Percentiles rank a stretch among this genome's conserved stretches.
Evolutionary conservation across 345 rosid genomes (phyloP).

Genomic region (Gossypium bickii): DNA sequence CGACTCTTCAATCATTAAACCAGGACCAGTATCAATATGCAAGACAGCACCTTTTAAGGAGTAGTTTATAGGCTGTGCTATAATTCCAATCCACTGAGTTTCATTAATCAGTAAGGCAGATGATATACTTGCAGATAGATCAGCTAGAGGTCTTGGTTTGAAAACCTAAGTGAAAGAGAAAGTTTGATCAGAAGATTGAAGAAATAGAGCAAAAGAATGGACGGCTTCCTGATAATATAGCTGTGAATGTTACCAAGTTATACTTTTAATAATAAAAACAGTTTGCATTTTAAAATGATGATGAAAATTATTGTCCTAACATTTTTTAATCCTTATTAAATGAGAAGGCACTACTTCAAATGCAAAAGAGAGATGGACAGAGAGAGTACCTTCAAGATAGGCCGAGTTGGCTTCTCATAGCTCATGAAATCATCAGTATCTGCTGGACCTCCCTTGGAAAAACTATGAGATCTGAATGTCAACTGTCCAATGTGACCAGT

Average conservation of each 20-base stretch:
- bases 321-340: background rate
- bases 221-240: constrained; percentile 6
- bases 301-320: background rate
- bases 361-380: background rate
- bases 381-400: constrained; percentile 75
- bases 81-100: constrained; percentile 89
- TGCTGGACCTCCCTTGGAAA: constrained; percentile 92
- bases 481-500: constrained; percentile 91
- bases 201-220: constrained; percentile 13
- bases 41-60: constrained; percentile 75
- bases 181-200: constrained; percentile 20
- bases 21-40: constrained; percentile 96
- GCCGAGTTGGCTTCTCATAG: constrained; percentile 90
- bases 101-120: constrained; percentile 85
- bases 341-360: background rate
- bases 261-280: background rate
- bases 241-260: constrained; percentile 1
- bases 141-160: constrained; percentile 92
- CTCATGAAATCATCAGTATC: constrained; percentile 94
- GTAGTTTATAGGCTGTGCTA: constrained; percentile 69
- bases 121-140: constrained; percentile 79
- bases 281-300: background rate
- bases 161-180: constrained; percentile 51
- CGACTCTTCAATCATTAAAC: constrained; percentile 70
- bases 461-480: constrained; percentile 93